Conservation (phyloP, 139 green algal genomes). For the Spirogloea muscicola region DNA sequence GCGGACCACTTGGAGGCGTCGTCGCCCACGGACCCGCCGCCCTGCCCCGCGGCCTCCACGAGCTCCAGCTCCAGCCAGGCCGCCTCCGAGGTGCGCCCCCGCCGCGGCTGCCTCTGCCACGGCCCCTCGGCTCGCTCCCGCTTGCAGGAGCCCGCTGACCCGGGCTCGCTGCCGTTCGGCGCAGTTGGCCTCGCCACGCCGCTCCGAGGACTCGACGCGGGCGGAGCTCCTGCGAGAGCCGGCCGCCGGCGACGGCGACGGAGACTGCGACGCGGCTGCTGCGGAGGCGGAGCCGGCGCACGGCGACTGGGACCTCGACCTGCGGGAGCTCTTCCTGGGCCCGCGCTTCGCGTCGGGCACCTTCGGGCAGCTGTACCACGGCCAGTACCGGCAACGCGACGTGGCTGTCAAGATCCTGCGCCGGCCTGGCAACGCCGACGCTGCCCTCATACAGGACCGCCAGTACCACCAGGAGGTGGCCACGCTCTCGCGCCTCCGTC, state of each 20-base stretch:
- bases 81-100: background rate
- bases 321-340: conserved; percentile 3
- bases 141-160: background rate
- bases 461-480: conserved; percentile 10
- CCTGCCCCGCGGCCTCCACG: too few species aligned
- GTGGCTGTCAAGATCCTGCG: conserved; percentile 12
- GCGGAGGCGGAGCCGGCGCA: background rate
- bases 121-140: background rate
- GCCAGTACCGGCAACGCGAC: background rate
- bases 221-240: background rate
- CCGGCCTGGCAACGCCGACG: background rate
- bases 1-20: too few species aligned
- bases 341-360: background rate
- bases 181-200: background rate
- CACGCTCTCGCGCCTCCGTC: background rate
- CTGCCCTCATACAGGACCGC: background rate
- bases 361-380: background rate
- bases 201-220: background rate
- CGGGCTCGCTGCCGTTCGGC: background rate
- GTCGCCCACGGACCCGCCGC: too few species aligned
- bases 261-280: background rate
- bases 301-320: background rate
- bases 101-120: background rate
- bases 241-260: background rate
- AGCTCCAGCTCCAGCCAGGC: too few species aligned